Evolutionary conservation across 2,329 filamentous ascomycete genomes (phyloP).

Genomic region (Phialophora verrucosa): DNA sequence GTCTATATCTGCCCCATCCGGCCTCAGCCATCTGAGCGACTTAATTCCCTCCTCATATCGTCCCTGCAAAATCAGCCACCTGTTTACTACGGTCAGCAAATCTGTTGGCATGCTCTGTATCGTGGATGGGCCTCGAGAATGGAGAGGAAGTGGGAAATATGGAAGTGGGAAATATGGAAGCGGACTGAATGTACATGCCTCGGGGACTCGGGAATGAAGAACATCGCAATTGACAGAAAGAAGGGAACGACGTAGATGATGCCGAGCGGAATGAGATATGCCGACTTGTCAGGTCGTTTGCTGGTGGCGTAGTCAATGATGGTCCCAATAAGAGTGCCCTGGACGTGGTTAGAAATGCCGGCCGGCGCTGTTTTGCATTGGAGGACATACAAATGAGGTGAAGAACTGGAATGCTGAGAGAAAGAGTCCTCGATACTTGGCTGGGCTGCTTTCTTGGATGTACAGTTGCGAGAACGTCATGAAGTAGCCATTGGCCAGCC

Average conservation of each 20-base stretch:
- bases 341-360: neutral
- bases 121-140: neutral
- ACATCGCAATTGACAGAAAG: conserved; percentile 39
- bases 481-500: conserved; percentile 54
- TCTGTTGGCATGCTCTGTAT: neutral
- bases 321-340: conserved; percentile 37
- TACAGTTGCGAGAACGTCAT: conserved; percentile 57
- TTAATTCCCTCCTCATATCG: conserved; percentile 43
- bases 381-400: conserved; percentile 44
- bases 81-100: conserved; percentile 28
- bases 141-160: neutral
- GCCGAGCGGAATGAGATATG: conserved; percentile 48
- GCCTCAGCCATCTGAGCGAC: conserved; percentile 48
- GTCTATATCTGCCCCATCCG: conserved; percentile 41
- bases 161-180: neutral
- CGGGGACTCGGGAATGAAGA: conserved; percentile 43
- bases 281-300: conserved; percentile 41
- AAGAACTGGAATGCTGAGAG: conserved; percentile 47
- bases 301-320: conserved; percentile 29
- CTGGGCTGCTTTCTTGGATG: conserved; percentile 55
- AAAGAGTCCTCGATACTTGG: conserved; percentile 56
- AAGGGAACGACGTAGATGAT: conserved; percentile 43
- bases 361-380: conserved; percentile 42
- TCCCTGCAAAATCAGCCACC: conserved; percentile 43
- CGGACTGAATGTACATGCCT: neutral